phyloP scores from a whole-genome alignment of 2,329 filamentous ascomycete species.

The Lasiodiplodia sp. region DNA sequence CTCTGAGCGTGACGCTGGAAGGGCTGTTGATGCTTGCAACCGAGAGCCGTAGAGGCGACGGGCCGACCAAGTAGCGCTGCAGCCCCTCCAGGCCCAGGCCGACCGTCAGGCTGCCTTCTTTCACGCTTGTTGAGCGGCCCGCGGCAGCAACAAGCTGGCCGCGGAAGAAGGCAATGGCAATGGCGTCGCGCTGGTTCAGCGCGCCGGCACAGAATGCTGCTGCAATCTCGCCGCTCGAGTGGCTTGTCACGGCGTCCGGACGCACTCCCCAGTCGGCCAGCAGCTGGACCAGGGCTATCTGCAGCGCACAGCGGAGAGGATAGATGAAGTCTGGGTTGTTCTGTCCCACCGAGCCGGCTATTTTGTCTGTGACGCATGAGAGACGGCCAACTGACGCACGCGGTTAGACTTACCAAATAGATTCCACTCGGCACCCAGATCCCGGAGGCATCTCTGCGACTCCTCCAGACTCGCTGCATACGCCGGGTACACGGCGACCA shows the following conservation, averaged over 20 bases:
- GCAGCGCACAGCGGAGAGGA: slow-evolving; percentile 37
- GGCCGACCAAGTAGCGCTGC: no score
- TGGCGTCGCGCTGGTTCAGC: slow-evolving; percentile 34
- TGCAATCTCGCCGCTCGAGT: slow-evolving; percentile 42
- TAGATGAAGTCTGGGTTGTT: slow-evolving; percentile 34
- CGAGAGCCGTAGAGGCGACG: no score
- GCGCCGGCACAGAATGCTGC: slow-evolving; percentile 37
- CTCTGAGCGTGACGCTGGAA: no score
- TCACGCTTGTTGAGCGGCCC: background rate
- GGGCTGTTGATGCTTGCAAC: no score
- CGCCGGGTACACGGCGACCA: slow-evolving; percentile 26
- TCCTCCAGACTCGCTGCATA: background rate
- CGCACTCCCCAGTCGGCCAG: slow-evolving; percentile 37
- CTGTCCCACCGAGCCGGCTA: slow-evolving; percentile 32
- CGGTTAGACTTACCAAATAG: slow-evolving; percentile 35
- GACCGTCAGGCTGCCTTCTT: slow-evolving; percentile 19
- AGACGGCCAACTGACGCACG: slow-evolving; percentile 21
- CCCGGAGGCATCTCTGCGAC: slow-evolving; percentile 28
- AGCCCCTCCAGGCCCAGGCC: slow-evolving; percentile 8
- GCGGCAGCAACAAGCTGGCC: slow-evolving; percentile 8
- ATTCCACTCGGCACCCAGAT: slow-evolving; percentile 25
- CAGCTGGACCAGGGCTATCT: slow-evolving; percentile 39
- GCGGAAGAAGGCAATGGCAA: slow-evolving; percentile 38
- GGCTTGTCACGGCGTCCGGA: slow-evolving; percentile 39
- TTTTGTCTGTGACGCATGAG: slow-evolving; percentile 11